These are phyloP conservation scores for Lodderomyces metapsilosis DNA, from an alignment of 1,139 yeast genomes.

Conservation along the genomic window DNA sequence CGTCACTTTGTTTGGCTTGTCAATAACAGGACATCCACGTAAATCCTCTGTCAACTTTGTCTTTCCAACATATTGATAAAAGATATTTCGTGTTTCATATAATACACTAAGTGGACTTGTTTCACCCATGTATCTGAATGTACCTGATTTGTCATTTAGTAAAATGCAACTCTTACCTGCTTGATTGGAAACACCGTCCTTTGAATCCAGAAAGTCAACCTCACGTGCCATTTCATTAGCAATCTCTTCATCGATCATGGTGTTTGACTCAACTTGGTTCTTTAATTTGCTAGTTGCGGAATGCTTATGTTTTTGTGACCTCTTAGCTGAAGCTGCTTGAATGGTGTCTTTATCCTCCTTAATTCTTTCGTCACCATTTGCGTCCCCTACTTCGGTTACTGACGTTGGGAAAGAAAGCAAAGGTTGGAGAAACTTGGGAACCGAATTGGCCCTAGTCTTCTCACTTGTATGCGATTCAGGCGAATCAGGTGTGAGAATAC, in stretches of 20 bases:
- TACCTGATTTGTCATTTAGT: slow-evolving; percentile 21
- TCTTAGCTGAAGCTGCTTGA: background rate
- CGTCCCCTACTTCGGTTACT: slow-evolving; percentile 4
- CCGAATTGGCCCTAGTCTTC: slow-evolving; percentile 10
- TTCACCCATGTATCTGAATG: slow-evolving; percentile 27
- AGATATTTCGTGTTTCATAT: slow-evolving; percentile 25
- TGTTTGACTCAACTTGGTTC: background rate
- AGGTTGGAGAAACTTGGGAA: slow-evolving; percentile 28
- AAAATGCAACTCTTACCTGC: slow-evolving; percentile 19
- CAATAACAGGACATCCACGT: slow-evolving; percentile 30
- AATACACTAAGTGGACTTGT: slow-evolving; percentile 26
- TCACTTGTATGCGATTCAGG: slow-evolving; percentile 10
- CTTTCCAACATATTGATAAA: slow-evolving; percentile 16
- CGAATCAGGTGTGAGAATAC: slow-evolving; percentile 13
- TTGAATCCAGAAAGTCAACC: background rate
- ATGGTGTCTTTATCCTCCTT: no score
- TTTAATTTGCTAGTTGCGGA: background rate
- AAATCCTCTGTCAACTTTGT: slow-evolving; percentile 33
- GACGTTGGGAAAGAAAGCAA: slow-evolving; percentile 23
- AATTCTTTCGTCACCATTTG: background rate
- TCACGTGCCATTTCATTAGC: slow-evolving; percentile 1
- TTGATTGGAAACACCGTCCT: slow-evolving; percentile 17
- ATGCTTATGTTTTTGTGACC: background rate
- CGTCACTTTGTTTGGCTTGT: slow-evolving; percentile 23
- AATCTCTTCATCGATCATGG: background rate